Percentiles rank a stretch among this genome's conserved stretches.
Conservation (phyloP, 1,284 basidiomycete genomes). For the Grifola frondosa region DNA sequence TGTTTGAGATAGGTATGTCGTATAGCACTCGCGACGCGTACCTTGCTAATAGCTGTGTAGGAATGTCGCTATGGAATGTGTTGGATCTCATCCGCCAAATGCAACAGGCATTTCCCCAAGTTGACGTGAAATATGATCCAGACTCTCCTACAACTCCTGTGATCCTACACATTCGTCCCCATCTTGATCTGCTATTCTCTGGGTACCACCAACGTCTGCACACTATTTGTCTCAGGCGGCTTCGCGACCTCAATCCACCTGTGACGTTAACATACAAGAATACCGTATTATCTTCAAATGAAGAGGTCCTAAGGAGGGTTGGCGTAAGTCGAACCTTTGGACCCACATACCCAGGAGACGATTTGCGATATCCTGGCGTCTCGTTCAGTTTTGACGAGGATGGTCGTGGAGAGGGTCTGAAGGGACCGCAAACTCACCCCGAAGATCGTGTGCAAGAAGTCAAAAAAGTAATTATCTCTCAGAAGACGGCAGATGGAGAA, state of each 20-base stretch:
- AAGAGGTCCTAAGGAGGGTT: constrained; percentile 61
- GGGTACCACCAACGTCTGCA: constrained; percentile 73
- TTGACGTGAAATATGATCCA: constrained; percentile 82
- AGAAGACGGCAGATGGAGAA: constrained; percentile 58
- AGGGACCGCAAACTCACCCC: constrained; percentile 37
- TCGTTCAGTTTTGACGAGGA: constrained; percentile 81
- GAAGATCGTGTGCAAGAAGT: constrained; percentile 74
- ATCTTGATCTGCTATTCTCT: constrained; percentile 80
- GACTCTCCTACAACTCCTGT: constrained; percentile 75
- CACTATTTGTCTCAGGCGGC: constrained; percentile 67
- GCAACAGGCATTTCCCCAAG: constrained; percentile 72
- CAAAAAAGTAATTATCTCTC: constrained; percentile 69
- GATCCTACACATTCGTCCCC: constrained; percentile 74
- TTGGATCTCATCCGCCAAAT: constrained; percentile 66
- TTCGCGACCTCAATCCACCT: constrained; percentile 62
- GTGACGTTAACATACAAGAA: constrained; percentile 72
- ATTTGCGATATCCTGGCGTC: constrained; percentile 78
- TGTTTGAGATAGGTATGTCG: constrained; percentile 70
- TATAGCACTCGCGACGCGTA: neutral
- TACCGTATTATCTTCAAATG: constrained; percentile 54
- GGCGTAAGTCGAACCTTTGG: constrained; percentile 76
- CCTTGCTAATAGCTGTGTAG: constrained; percentile 35
- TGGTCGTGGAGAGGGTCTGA: constrained; percentile 49
- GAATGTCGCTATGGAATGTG: constrained; percentile 79
- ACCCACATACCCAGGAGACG: constrained; percentile 81